Base-by-base conservation (phyloP, 148 eudicot genomes). In the Fagopyrum tataricum region DNA sequence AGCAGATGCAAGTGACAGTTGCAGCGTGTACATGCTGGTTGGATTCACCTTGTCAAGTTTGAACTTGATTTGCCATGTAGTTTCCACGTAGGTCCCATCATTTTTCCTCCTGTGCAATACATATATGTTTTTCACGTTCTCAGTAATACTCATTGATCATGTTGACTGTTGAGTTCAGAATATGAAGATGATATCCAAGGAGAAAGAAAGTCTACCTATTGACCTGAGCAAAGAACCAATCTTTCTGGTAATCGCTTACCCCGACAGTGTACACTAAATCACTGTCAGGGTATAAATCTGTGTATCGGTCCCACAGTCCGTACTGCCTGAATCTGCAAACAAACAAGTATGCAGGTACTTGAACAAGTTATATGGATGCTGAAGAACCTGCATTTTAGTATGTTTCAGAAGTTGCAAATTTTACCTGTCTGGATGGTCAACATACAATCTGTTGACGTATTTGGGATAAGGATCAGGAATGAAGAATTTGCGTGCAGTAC, bases 381-480 rank as follows among this genome's bases (percentile, higher is more conserved):
- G n/a, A 48, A 58, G 14, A 58, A 8, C 8, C 0, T 58, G 31
- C 61, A 55, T 55, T 55, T 55, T 18, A 21, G 66, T 4, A 59
- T 58, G 37, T 24, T 0, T 58, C 8, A 24, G 66, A 23, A 58
- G 37, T 23, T 62, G 18, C n/a, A 14, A 64, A 64, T 64, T 64
- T 67, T n/a, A 70, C 72, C 72, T 70, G 72, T 70, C 72, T 42
- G 72, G 72, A 70, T 78, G 87, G 24, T 77, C 26, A 23, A 81
- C 51, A 52, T 81, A 86, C 21, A 86, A 83, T 71, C 64, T 81
- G 76, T 83, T 86, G 18, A 80, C 75, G 41, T 79, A 78, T 47
- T 74, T 79, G 6, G 89, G 87, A 67, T 84, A 74, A 39, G 89
- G 87, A 64, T 81, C 89, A 61, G 89, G 89, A 24, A 86, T 13